A percentile compares a stretch with the other conserved stretches of the same genome.
These are phyloP conservation scores for Posidonia oceanica DNA, from an alignment of 116 monocot species.

Conservation along the genomic window DNA sequence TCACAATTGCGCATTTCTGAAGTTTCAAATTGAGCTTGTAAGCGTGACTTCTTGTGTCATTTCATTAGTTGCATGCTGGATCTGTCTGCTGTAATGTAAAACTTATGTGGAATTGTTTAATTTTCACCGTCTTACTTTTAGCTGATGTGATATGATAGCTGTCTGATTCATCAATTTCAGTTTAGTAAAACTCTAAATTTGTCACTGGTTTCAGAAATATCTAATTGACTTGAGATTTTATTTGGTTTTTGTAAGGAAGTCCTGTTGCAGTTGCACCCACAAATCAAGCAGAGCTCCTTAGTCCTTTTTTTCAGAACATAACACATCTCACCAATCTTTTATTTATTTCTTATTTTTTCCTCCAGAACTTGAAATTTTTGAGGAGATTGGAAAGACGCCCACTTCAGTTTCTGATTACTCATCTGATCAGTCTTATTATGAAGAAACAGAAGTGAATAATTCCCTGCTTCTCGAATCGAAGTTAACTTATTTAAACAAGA, in stretches of 20 bases:
- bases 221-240: not conserved
- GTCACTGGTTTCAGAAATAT: not conserved
- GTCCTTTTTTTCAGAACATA: not conserved
- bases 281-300: not conserved
- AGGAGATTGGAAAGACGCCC: constrained; percentile 20
- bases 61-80: too few relatives aligned
- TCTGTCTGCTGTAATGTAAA: too few relatives aligned
- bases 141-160: too few relatives aligned
- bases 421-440: constrained; percentile 2
- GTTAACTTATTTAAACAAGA: constrained; percentile 13
- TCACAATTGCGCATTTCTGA: too few relatives aligned
- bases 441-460: constrained; percentile 20
- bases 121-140: too few relatives aligned
- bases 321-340: too few relatives aligned
- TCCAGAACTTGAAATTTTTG: constrained; percentile 43
- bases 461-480: constrained; percentile 13
- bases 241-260: not conserved
- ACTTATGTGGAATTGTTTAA: too few relatives aligned
- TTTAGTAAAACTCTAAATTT: too few relatives aligned
- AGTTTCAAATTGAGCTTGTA: too few relatives aligned
- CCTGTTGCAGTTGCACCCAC: not conserved
- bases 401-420: not conserved
- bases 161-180: too few relatives aligned
- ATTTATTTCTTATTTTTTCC: not conserved
- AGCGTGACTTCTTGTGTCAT: too few relatives aligned